Percentiles rank a stretch among this genome's conserved stretches.
These are phyloP conservation scores for Talaromyces funiculosus DNA, from an alignment of 2,329 filamentous ascomycete genomes.

Conservation along the genomic window DNA sequence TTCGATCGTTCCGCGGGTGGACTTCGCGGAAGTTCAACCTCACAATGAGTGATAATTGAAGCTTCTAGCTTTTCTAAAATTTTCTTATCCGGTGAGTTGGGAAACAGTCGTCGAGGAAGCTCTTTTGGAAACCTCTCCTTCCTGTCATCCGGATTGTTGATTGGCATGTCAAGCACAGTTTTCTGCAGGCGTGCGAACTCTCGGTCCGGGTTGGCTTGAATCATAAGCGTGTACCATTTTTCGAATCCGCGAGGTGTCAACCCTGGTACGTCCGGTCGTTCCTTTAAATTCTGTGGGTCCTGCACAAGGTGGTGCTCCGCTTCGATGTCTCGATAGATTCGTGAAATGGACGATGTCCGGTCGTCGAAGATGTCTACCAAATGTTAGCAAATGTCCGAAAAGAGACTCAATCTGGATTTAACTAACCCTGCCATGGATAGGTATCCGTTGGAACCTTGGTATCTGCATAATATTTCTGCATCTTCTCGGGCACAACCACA, in stretches of 20 bases:
- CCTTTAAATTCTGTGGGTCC: constrained; percentile 36
- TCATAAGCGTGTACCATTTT: constrained; percentile 66
- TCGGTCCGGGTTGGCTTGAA: constrained; percentile 68
- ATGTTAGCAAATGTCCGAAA: not conserved
- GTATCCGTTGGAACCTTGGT: constrained; percentile 60
- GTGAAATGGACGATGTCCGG: constrained; percentile 49
- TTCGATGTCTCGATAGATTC: constrained; percentile 51
- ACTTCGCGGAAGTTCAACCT: constrained; percentile 41
- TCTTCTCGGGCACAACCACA: constrained; percentile 69
- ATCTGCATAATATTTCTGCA: constrained; percentile 66
- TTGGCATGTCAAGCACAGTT: constrained; percentile 64
- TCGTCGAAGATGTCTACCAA: constrained; percentile 51
- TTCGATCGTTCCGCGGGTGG: constrained; percentile 33
- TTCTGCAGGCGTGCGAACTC: constrained; percentile 66
- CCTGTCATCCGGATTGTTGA: constrained; percentile 59
- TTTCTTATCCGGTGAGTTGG: constrained; percentile 51
- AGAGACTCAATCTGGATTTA: not conserved
- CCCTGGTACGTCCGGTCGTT: constrained; percentile 56
- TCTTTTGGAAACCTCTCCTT: constrained; percentile 74
- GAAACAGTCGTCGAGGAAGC: constrained; percentile 67
- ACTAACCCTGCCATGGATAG: constrained; percentile 61
- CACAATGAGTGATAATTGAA: constrained; percentile 51
- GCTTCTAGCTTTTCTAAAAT: constrained; percentile 57
- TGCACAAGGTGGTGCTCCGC: constrained; percentile 63
- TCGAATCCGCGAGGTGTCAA: constrained; percentile 64